phyloP scores from a whole-genome alignment of 2,329 filamentous ascomycete genomes.

The Microdochium paspali region DNA sequence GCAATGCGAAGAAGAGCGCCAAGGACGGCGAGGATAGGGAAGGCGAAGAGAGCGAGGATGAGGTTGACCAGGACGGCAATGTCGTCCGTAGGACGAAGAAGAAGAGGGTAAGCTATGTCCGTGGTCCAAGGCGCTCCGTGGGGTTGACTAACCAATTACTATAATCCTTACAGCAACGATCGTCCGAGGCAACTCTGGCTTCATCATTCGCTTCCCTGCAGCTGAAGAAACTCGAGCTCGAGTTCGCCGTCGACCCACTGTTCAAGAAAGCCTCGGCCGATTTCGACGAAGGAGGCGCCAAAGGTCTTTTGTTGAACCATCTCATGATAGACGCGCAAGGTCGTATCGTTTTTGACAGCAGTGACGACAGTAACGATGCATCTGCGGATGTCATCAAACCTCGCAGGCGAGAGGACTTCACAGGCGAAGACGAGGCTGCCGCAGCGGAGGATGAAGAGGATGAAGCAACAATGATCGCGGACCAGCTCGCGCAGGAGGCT shows the following conservation, averaged over 20 bases:
- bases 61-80: slow-evolving; percentile 52
- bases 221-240: slow-evolving; percentile 94
- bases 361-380: slow-evolving; percentile 64
- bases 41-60: slow-evolving; percentile 57
- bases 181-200: slow-evolving; percentile 87
- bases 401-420: slow-evolving; percentile 22
- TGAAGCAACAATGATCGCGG: slow-evolving; percentile 22
- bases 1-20: slow-evolving; percentile 63
- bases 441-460: slow-evolving; percentile 26
- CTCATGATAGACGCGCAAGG: slow-evolving; percentile 89
- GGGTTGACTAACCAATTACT: neutral
- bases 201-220: slow-evolving; percentile 81
- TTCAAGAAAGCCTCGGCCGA: slow-evolving; percentile 99
- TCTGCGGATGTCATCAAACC: slow-evolving; percentile 28
- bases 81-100: slow-evolving; percentile 51
- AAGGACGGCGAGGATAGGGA: slow-evolving; percentile 52
- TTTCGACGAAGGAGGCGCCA: slow-evolving; percentile 96
- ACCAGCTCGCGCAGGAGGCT: slow-evolving; percentile 31
- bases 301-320: slow-evolving; percentile 89
- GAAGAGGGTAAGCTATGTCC: slow-evolving; percentile 54
- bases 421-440: slow-evolving; percentile 20
- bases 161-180: slow-evolving; percentile 47
- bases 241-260: slow-evolving; percentile 93
- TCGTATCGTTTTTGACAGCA: slow-evolving; percentile 96
- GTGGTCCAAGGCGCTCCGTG: neutral